Base-by-base conservation (phyloP, 495 filamentous ascomycete species). In the Sabuloglossum arenarium region DNA sequence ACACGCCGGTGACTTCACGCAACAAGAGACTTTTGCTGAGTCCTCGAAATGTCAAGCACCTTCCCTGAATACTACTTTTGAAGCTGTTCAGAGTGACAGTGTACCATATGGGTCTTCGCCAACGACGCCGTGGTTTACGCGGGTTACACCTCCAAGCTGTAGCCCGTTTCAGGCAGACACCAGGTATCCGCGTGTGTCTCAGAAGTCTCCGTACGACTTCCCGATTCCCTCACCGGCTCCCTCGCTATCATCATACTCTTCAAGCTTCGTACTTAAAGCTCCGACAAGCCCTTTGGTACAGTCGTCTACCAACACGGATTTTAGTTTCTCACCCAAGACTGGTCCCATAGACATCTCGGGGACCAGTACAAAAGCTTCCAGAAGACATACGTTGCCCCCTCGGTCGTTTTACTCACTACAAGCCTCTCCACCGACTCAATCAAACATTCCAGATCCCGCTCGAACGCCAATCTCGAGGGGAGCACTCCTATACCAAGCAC, bases 271-370 rank as follows among this genome's bases (percentile, higher is more conserved):
- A 21, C 80, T 91, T 45, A 85, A 88, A 65, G 78, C 84, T 3
- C 90, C 91, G 5, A 97, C 91, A 11, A 97, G 88, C 58, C 93
- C 91, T 21, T 71, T 98, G 24, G 88, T 90, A 2, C 80, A 96
- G 62, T 87, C 88, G 58, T 85, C 88, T 57, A 94, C 82, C 65
- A 89, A 88, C 59, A 74, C 27, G 63, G 67, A 23, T 59, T 63
- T 19, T 60, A 58, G 19, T 66, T 69, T 8, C 56, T 58, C 1
- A 78, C 29, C 47, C 12, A 51, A 11, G 16, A 51, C 47, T 5
- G 47, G 28, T 5, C 47, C 47, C 11, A 51, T 51, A 51, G 47
- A 51, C 24, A 51, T 51, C 47, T 51, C 25, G 5, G 47, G 24
- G 16, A 51, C 14, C 16, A 16, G 42, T 19, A 9, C 27, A 5